Base-by-base conservation (phyloP, 129 eudicot species). In the Centrapalus pauciflorus region DNA sequence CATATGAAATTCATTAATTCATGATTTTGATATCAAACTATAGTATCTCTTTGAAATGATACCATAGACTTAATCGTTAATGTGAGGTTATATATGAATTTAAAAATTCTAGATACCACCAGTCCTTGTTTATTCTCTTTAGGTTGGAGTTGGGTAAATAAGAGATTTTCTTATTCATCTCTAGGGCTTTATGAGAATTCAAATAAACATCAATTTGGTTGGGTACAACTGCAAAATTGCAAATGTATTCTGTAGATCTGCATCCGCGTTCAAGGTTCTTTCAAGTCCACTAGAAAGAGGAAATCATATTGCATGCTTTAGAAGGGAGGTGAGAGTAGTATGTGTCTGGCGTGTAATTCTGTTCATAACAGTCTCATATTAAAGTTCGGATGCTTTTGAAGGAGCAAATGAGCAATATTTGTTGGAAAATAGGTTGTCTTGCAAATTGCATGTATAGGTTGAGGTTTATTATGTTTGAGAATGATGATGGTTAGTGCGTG, bases 191-290 rank as follows among this genome's bases (percentile, higher is more conserved):
- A 27, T 28, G 38, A 45, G 21, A 65, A 48, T 30, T 48, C 45
- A 65, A 19, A 50, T 50, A 65, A 29, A 59, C 58, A 28, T 65
- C 28, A 65, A 17, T n/a, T n/a, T 23, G 14, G 52, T 20, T 45
- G 14, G 52, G 52, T 45, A n/a, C 9, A 16, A 45, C 10, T 14
- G 23, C 16, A 23, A 45, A n/a, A n/a, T n/a, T n/a, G 52, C 21
- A 45, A 5, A n/a, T n/a, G n/a, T 45, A 45, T 23, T 23, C 23
- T 45, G 52, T 45, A 45, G 52, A 14, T 16, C 16, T 45, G 21
- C 16, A 9, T 10, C 16, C 52, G 6, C 16, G 14, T 14, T 45
- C 23, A 45, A 14, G 52, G 23, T 23, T 10, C 10, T 43, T 45
- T n/a, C 52, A 45, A 43, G 50, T 43, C 20, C 14, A 20, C 14